phyloP scores from a whole-genome alignment of 2,329 filamentous ascomycete genomes.

The Verticillium zaregamsianum region DNA sequence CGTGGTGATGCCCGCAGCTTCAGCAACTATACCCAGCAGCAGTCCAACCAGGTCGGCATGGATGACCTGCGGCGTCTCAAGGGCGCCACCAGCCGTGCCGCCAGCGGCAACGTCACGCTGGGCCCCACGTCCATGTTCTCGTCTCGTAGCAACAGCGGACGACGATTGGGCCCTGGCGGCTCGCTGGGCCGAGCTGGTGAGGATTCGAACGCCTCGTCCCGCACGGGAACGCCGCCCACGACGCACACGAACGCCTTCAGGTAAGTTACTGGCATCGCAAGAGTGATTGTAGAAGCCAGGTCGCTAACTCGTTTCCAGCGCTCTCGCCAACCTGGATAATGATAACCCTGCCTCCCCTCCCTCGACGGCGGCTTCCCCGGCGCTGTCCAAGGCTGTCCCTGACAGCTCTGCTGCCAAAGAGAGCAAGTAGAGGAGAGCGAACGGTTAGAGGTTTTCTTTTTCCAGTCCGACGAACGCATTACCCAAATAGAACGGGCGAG shows the following conservation, averaged over 20 bases:
- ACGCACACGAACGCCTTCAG: conserved; percentile 88
- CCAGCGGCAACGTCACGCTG: conserved; percentile 62
- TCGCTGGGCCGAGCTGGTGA: conserved; percentile 70
- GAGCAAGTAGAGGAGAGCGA: conserved; percentile 33
- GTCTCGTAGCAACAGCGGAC: conserved; percentile 86
- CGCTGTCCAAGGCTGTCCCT: conserved; percentile 57
- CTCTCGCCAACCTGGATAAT: conserved; percentile 58
- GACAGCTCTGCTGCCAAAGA: conserved; percentile 36
- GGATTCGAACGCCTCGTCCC: conserved; percentile 82
- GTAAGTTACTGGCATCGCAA: conserved; percentile 47
- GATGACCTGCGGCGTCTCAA: conserved; percentile 81
- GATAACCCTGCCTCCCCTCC: conserved; percentile 67
- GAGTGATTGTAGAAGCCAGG: not conserved
- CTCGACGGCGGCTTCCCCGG: conserved; percentile 62
- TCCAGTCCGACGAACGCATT: conserved; percentile 34
- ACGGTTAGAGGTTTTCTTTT: conserved; percentile 18
- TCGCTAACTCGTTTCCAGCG: conserved; percentile 34
- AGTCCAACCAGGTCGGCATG: conserved; percentile 82
- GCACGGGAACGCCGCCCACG: conserved; percentile 81
- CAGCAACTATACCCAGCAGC: conserved; percentile 67
- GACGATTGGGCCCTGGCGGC: conserved; percentile 72
- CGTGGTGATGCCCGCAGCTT: conserved; percentile 87
- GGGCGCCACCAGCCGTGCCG: conserved; percentile 50
- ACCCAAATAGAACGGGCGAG: conserved; percentile 48
- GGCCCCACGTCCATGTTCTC: conserved; percentile 85